A percentile compares a stretch with the other conserved stretches of the same genome.
phyloP scores from a whole-genome alignment of 1,284 basidiomycete species.

The Rhodotorula glutinis region DNA sequence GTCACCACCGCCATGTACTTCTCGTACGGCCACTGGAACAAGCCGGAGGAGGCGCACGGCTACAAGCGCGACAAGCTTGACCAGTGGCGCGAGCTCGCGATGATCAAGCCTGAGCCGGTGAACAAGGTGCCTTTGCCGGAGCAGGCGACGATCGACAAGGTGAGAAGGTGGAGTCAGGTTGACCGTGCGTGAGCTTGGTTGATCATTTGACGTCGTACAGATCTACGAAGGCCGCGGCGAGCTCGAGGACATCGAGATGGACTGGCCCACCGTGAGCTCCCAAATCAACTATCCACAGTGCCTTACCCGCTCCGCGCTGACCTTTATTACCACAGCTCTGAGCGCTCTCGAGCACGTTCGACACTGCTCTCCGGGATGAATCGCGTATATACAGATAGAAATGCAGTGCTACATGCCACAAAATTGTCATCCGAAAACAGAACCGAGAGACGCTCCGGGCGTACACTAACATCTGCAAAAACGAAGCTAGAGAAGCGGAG shows the following conservation, averaged over 20 bases:
- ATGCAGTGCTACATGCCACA: too few relatives aligned
- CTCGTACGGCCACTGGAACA: slow-evolving; percentile 44
- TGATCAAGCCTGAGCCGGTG: slow-evolving; percentile 43
- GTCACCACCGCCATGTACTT: slow-evolving; percentile 46
- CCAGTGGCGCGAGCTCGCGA: slow-evolving; percentile 45
- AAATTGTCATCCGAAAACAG: background rate
- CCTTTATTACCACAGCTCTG: background rate
- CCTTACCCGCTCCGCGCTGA: too few relatives aligned
- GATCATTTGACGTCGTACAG: background rate
- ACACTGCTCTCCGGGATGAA: too few relatives aligned
- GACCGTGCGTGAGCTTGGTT: too few relatives aligned
- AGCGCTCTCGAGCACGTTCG: too few relatives aligned
- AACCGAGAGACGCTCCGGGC: background rate
- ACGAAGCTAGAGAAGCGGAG: too few relatives aligned
- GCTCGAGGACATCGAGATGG: slow-evolving; percentile 44
- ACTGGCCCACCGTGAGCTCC: slow-evolving; percentile 24
- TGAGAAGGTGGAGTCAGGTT: background rate
- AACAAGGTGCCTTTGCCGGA: slow-evolving; percentile 45
- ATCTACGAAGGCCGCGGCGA: slow-evolving; percentile 43
- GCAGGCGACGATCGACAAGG: slow-evolving; percentile 45
- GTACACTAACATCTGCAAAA: background rate
- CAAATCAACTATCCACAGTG: too few relatives aligned
- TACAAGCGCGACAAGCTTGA: slow-evolving; percentile 46
- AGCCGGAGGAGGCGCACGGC: slow-evolving; percentile 44
- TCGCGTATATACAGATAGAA: too few relatives aligned